A percentile compares a stretch with the other conserved stretches of the same genome.
Conservation (phyloP, 2,329 filamentous ascomycete species). For the Colletotrichum incanum region DNA sequence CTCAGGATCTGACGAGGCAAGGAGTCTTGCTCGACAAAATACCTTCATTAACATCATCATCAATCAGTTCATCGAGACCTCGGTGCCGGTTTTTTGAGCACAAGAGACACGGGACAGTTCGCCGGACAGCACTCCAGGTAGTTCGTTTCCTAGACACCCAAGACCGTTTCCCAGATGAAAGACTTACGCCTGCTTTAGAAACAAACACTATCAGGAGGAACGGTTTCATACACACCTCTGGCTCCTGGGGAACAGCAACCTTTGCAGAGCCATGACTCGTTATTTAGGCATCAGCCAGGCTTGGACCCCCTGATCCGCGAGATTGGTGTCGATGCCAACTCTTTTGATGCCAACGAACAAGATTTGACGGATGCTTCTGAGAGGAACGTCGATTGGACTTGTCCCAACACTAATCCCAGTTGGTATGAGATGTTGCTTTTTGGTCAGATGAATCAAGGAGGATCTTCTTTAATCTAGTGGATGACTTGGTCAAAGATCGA, state of each 20-base stretch:
- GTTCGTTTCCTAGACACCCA: neutral
- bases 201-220: neutral
- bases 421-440: neutral
- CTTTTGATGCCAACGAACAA: neutral
- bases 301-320: neutral
- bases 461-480: neutral
- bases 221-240: neutral
- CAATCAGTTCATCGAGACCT: slow-evolving; percentile 10
- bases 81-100: neutral
- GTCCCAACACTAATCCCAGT: neutral
- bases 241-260: neutral
- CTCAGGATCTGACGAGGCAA: neutral
- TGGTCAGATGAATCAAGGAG: neutral
- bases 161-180: neutral
- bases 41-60: neutral
- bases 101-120: neutral
- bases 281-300: neutral
- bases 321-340: neutral
- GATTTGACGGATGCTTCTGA: neutral
- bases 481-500: neutral
- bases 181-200: neutral
- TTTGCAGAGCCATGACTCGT: neutral
- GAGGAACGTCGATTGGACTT: neutral
- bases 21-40: too few relatives aligned
- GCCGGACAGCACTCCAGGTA: neutral